phyloP scores from a whole-genome alignment of 768 basidiomycete genomes.

The Leccinellum albellum region DNA sequence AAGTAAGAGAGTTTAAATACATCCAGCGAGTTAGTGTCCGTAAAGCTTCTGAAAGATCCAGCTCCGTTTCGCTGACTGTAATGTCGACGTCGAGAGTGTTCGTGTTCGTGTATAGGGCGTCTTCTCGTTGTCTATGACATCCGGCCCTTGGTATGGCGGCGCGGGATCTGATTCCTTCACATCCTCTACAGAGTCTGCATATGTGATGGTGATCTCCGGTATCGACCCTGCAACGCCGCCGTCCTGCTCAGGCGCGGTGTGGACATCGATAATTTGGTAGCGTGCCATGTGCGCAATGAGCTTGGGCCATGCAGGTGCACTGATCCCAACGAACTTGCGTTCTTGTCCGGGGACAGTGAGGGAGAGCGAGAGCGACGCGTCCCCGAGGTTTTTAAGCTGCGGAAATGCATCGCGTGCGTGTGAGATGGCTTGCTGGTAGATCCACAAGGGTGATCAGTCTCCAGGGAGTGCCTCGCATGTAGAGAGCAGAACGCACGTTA shows the following conservation, averaged over 20 bases:
- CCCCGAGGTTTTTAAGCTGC: constrained; percentile 34
- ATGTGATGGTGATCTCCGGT: constrained; percentile 30
- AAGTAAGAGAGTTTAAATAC: background rate
- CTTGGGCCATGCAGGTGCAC: constrained; percentile 46
- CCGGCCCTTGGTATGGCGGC: constrained; percentile 35
- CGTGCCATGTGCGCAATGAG: constrained; percentile 39
- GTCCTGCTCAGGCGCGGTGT: constrained; percentile 13
- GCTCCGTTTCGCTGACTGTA: constrained; percentile 2
- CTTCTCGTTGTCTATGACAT: constrained; percentile 13
- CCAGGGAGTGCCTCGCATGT: too few relatives aligned
- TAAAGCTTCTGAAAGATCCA: constrained; percentile 17
- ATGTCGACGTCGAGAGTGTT: background rate
- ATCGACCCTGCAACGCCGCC: constrained; percentile 2
- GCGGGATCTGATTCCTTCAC: constrained; percentile 21
- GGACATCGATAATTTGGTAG: constrained; percentile 48
- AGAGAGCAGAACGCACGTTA: constrained; percentile 32
- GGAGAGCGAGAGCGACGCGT: constrained; percentile 44
- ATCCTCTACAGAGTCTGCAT: constrained; percentile 14
- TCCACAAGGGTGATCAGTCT: background rate
- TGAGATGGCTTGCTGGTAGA: constrained; percentile 46
- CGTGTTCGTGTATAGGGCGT: background rate
- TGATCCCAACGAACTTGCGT: constrained; percentile 44
- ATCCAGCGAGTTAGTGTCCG: background rate
- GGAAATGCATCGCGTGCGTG: constrained; percentile 50
- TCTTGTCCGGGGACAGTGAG: constrained; percentile 34